These are phyloP conservation scores for Nigrospora sphaerica DNA, from an alignment of 2,329 filamentous ascomycete genomes.

Conservation along the genomic window DNA sequence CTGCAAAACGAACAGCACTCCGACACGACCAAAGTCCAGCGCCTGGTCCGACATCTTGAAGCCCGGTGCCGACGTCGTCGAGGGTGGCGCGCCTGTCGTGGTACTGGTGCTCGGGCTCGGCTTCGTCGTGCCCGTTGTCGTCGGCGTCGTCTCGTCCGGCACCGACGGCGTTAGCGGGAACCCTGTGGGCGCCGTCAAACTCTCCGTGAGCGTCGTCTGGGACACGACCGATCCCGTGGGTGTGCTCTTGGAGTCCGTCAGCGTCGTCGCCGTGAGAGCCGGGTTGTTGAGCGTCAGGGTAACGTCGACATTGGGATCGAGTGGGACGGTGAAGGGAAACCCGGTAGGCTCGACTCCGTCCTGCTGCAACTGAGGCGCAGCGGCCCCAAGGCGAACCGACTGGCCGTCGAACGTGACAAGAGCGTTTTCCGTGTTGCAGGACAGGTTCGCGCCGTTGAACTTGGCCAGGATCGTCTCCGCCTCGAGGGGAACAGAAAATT, in stretches of 20 bases:
- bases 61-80: constrained; percentile 18
- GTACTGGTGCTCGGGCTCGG: constrained; percentile 14
- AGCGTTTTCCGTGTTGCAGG: constrained; percentile 79
- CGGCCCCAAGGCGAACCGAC: constrained; percentile 11
- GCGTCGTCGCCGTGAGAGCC: constrained; percentile 3
- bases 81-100: constrained; percentile 9
- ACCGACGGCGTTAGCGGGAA: too few species aligned
- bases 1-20: constrained; percentile 56
- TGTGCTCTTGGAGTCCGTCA: constrained; percentile 8
- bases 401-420: constrained; percentile 73
- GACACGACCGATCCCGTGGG: constrained; percentile 9
- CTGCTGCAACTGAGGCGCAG: constrained; percentile 16
- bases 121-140: constrained; percentile 15
- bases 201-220: constrained; percentile 1
- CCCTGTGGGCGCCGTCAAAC: not conserved
- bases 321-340: constrained; percentile 24
- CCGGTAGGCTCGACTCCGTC: constrained; percentile 9
- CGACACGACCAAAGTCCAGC: constrained; percentile 57
- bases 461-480: constrained; percentile 63
- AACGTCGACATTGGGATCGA: constrained; percentile 21
- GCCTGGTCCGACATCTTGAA: constrained; percentile 48
- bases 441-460: constrained; percentile 68
- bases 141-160: constrained; percentile 2
- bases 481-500: constrained; percentile 72
- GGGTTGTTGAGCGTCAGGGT: constrained; percentile 22